phyloP scores from a whole-genome alignment of 495 filamentous ascomycete species.

The Geopyxis carbonaria region DNA sequence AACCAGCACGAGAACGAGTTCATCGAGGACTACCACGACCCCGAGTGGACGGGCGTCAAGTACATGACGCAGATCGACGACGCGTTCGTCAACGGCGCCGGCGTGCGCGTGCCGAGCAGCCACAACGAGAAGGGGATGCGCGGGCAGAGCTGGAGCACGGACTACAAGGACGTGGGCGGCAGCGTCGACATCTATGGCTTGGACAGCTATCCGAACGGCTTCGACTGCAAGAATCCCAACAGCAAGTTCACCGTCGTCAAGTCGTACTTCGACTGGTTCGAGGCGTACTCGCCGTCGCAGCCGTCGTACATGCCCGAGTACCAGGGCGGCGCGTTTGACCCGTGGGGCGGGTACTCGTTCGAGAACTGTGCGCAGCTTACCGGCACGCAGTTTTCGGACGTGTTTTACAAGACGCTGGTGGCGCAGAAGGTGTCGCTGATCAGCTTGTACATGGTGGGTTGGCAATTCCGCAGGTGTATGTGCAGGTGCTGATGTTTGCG shows the following conservation, averaged over 20 bases:
- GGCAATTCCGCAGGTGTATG: no score
- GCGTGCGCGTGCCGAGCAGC: constrained; percentile 30
- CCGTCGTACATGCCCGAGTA: constrained; percentile 38
- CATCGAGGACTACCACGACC: constrained; percentile 11
- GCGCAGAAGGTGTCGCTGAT: constrained; percentile 33
- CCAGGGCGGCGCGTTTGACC: constrained; percentile 36
- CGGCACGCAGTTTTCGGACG: constrained; percentile 35
- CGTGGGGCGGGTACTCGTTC: constrained; percentile 32
- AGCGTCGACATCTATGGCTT: constrained; percentile 34
- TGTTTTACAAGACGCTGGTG: constrained; percentile 42
- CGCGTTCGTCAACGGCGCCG: constrained; percentile 31
- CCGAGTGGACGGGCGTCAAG: constrained; percentile 23
- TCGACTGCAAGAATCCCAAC: constrained; percentile 35
- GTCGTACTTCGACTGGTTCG: constrained; percentile 34
- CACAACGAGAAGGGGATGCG: constrained; percentile 39
- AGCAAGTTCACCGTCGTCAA: constrained; percentile 35
- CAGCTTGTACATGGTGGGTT: constrained; percentile 35
- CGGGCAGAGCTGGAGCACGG: constrained; percentile 36
- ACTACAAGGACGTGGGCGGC: constrained; percentile 38
- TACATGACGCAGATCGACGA: constrained; percentile 38
- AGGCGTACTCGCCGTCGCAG: constrained; percentile 37
- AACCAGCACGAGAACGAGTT: constrained; percentile 20
- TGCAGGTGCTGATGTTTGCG: constrained; percentile 6
- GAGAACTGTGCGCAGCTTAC: constrained; percentile 28
- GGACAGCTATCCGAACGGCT: constrained; percentile 39